These are phyloP conservation scores for Phytophthora europaea DNA, from an alignment of 352 stramenopile species.

Conservation along the genomic window DNA sequence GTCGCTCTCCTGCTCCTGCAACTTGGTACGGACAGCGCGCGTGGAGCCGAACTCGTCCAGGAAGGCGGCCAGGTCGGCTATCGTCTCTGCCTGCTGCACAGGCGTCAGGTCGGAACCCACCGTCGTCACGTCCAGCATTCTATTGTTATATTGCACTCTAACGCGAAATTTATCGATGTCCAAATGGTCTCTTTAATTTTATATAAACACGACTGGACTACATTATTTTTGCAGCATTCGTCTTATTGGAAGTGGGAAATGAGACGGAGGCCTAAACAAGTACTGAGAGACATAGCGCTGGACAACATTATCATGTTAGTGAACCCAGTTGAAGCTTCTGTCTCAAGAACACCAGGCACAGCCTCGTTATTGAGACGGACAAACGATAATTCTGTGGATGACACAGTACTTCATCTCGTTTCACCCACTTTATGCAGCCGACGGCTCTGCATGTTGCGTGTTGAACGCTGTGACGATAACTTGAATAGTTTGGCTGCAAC, in stretches of 20 bases:
- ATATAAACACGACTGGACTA: no score
- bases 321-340: not conserved
- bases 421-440: conserved; percentile 1
- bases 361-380: not conserved
- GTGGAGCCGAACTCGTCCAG: not conserved
- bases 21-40: not conserved
- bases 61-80: not conserved
- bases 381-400: not conserved
- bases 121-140: conserved; percentile 11
- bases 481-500: not conserved
- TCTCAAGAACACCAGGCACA: not conserved
- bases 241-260: no score
- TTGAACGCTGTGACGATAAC: not conserved
- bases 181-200: no score
- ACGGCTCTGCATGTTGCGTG: not conserved
- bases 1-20: conserved; percentile 4
- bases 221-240: no score
- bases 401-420: conserved; percentile 10
- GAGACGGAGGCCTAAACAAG: no score
- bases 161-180: no score
- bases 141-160: no score
- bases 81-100: not conserved
- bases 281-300: no score
- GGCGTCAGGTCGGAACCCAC: conserved; percentile 10
- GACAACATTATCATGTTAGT: not conserved